Evolutionary conservation across 306 rosid species (phyloP), one percentile per base, ranked within the genome.

Genomic region (Dicorynia guianensis): DNA sequence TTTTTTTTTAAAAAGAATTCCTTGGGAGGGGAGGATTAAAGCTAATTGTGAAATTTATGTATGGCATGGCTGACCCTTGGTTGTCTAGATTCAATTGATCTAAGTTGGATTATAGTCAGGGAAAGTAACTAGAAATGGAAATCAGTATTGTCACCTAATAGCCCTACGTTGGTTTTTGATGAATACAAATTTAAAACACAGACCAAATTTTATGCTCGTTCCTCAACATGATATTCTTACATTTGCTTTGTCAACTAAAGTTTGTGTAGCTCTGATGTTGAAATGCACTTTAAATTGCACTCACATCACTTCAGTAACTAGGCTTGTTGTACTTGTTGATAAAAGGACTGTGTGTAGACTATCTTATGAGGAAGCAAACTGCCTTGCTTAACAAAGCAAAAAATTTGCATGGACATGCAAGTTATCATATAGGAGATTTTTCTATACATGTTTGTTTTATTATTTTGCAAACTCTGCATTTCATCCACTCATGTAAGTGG

Each of bases 271-370:
- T 69, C 33, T 63, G 33, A 39, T 52, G 40, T 75, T 56, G 36
- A 68, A 13, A 43, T n/a, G 40, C 65, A 33, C 18, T 67, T 25
- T 40, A 59, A 50, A 40, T 30, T 36, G 42, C 67, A 20, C 50
- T 52, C 67, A 57, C 63, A 53, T 52, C 59, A 50, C 14, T 64
- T 71, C 50, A 4, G 33, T 35, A 33, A n/a, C 60, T 72, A 66
- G 70, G 67, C 72, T 14, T 44, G 48, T 56, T 48, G 69, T 55
- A 63, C 64, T 6, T 59, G 79, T 40, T 25, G 67, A 74, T 61
- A 69, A 57, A 55, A 56, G 67, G 30, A 25, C 30, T 25, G 2
- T 25, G 30, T 25, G 30, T 25, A 25, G 30, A 25, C 30, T 25
- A 25, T 25, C 30, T 25, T 2, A 25, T 25, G 30, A 25, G 30